Percentiles rank a stretch among this genome's conserved stretches.
These are phyloP conservation scores for Ilex paraguariensis DNA, from an alignment of 305 asterid species.

Conservation along the genomic window DNA sequence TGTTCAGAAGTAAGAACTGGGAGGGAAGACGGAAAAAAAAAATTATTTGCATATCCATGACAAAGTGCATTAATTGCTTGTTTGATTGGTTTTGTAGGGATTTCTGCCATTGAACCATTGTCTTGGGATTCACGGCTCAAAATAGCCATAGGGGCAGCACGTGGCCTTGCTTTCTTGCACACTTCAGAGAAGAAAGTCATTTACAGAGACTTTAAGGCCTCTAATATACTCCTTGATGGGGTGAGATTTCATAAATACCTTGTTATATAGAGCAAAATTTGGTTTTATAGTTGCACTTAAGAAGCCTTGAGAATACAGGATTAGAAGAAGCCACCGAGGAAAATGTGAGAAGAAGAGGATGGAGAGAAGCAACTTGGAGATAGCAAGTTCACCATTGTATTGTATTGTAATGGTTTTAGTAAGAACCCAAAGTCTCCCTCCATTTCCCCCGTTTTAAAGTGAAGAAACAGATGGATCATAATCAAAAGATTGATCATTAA, in stretches of 20 bases:
- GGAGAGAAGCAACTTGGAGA: no score
- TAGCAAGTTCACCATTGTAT: no score
- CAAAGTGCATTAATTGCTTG: constrained; percentile 9
- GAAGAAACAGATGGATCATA: no score
- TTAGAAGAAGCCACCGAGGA: no score
- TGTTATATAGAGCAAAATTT: no score
- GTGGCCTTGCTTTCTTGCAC: constrained; percentile 77
- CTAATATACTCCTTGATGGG: constrained; percentile 90
- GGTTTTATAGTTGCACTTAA: no score
- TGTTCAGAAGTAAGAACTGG: constrained; percentile 70
- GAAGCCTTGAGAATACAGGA: no score
- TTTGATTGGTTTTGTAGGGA: constrained; percentile 44
- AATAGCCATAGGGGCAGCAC: constrained; percentile 83
- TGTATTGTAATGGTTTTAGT: no score
- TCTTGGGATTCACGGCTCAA: constrained; percentile 75
- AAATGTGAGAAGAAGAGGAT: no score
- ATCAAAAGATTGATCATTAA: no score
- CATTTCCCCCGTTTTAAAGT: no score
- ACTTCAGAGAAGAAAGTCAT: constrained; percentile 63
- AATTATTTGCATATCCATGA: constrained; percentile 5
- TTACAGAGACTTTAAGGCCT: constrained; percentile 88
- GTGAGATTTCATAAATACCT: constrained; percentile 27
- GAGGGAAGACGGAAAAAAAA: not conserved
- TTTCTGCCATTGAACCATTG: constrained; percentile 47
- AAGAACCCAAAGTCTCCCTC: no score